Evolutionary conservation across 1,284 basidiomycete species (phyloP), one percentile per base, ranked within the genome.

Genomic region (Boletus sp.): DNA sequence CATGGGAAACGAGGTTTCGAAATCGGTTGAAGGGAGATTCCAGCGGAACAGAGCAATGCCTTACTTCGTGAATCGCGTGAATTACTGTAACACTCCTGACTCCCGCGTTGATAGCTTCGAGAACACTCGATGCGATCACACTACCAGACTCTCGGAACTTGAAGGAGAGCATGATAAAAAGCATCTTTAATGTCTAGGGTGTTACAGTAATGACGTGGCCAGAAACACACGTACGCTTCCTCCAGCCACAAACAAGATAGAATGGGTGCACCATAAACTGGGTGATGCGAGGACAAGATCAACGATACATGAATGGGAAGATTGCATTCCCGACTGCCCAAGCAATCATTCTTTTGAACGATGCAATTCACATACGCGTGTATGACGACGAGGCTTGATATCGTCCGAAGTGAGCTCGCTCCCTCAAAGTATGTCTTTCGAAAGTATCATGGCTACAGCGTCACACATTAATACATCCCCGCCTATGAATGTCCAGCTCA

Each of bases 81-180:
- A 28, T 76, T 75, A 38, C 73, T 57, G 82, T 82, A 1, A 57
- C 72, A 56, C 79, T 78, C 67, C 83, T 89, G n/a, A 88, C 78
- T 0, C 88, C 91, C 0, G 79, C 76, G 55, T 90, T 91, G 2
- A 87, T 87, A 6, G 94, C 94, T 71, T 98, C 95, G 28, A 99
- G 83, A 21, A 98, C 84, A 67, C 91, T 97, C 58, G 98, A 78
- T 2, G 94, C 91, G 16, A 89, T 92, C 51, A 95, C 88, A 50
- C 94, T 89, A 16, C 91, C 88, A 69, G 98, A 97, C 70, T 97
- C 95, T 61, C 94, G 86, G 80, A 99, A 99, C 69, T 93, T 94
- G 82, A 90, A 99, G 2, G 95, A 95, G 9, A 99, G 82, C 35
- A 99, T 9, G 89, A 85, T 52, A 97, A 79, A 83, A 99, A 98